phyloP scores from a whole-genome alignment of 2,329 filamentous ascomycete species.

The Teratosphaeria nubilosa region DNA sequence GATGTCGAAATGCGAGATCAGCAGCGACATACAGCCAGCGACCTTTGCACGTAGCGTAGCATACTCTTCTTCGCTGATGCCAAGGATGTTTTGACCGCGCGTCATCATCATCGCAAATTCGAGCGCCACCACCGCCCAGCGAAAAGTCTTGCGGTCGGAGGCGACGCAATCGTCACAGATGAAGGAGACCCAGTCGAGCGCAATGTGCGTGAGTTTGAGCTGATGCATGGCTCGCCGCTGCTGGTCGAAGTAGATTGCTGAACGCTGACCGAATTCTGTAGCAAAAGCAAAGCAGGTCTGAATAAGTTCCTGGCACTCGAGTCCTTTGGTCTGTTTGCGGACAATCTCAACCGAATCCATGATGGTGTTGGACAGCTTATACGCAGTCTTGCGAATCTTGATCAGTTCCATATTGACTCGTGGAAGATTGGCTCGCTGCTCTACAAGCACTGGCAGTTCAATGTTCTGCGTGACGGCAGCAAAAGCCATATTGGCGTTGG shows the following conservation, averaged over 20 bases:
- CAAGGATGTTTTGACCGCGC: slow-evolving; percentile 82
- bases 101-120: slow-evolving; percentile 99
- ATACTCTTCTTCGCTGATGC: slow-evolving; percentile 81
- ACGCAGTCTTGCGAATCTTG: slow-evolving; percentile 90
- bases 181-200: slow-evolving; percentile 94
- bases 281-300: slow-evolving; percentile 97
- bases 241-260: slow-evolving; percentile 88
- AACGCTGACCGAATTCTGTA: slow-evolving; percentile 96
- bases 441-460: slow-evolving; percentile 79
- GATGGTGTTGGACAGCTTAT: slow-evolving; percentile 93
- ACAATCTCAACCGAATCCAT: slow-evolving; percentile 98
- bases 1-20: slow-evolving; percentile 98
- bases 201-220: slow-evolving; percentile 82
- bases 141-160: slow-evolving; percentile 88
- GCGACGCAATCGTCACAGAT: slow-evolving; percentile 95
- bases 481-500: slow-evolving; percentile 69
- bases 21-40: slow-evolving; percentile 89
- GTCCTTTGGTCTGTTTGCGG: slow-evolving; percentile 64
- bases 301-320: slow-evolving; percentile 89
- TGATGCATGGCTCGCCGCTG: slow-evolving; percentile 96
- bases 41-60: slow-evolving; percentile 74
- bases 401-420: slow-evolving; percentile 85
- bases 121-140: slow-evolving; percentile 89
- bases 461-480: slow-evolving; percentile 71
- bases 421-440: slow-evolving; percentile 84